phyloP scores from a whole-genome alignment of 352 stramenopile genomes.

The Globisporangium okanoganense region DNA sequence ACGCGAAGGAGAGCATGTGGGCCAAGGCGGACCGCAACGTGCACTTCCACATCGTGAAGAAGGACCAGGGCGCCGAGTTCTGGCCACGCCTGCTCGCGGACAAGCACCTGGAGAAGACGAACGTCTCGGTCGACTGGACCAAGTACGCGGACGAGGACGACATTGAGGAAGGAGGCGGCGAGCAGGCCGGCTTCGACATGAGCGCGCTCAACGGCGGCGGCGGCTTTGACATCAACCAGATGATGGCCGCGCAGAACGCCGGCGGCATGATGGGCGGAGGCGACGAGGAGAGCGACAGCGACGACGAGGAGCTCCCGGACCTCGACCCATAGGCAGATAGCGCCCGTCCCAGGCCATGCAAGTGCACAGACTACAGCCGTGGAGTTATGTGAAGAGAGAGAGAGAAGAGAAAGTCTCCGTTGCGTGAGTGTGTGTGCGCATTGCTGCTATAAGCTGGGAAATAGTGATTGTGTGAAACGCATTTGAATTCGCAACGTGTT shows the following conservation, averaged over 20 bases:
- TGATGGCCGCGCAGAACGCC: slow-evolving; percentile 89
- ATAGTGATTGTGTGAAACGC: background rate
- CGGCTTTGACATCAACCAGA: slow-evolving; percentile 95
- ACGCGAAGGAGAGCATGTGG: slow-evolving; percentile 92
- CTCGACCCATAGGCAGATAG: slow-evolving; percentile 58
- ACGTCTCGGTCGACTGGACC: slow-evolving; percentile 96
- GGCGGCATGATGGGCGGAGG: slow-evolving; percentile 55
- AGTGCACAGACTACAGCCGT: background rate
- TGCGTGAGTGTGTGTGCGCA: background rate
- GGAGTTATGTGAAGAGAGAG: background rate
- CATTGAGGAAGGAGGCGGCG: slow-evolving; percentile 70
- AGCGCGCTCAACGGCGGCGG: slow-evolving; percentile 79
- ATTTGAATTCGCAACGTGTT: background rate
- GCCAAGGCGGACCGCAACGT: slow-evolving; percentile 93
- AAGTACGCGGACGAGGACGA: slow-evolving; percentile 97
- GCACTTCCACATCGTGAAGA: slow-evolving; percentile 96
- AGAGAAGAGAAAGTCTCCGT: too few species aligned
- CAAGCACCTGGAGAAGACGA: slow-evolving; percentile 96
- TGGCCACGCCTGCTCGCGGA: slow-evolving; percentile 95
- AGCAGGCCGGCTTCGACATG: slow-evolving; percentile 83
- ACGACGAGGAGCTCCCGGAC: slow-evolving; percentile 85
- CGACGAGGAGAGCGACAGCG: slow-evolving; percentile 53
- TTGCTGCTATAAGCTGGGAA: background rate
- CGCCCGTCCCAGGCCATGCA: background rate
- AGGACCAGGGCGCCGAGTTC: slow-evolving; percentile 92